Evolutionary conservation across 192 early-diverging fungal genomes (phyloP), one percentile per base, ranked within the genome.

Genomic region (Gryganskiella cystojenkinii): DNA sequence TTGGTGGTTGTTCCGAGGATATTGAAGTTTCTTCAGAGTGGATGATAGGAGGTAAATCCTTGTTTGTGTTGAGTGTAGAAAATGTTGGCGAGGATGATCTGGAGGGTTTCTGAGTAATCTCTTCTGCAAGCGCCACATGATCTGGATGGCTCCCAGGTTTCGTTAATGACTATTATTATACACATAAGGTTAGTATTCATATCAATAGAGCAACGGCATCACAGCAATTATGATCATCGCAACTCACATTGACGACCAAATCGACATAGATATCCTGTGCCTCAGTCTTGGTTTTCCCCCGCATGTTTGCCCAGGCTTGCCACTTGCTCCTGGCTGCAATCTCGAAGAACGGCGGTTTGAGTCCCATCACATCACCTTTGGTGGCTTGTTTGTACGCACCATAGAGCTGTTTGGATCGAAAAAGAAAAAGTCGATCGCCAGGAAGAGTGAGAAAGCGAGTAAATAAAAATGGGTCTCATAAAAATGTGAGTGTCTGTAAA

Each of bases 231-330:
- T 14, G 8, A 15, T 3, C 3, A 53, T 57, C 6, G 22, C n/a
- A n/a, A n/a, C 44, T 11, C 56, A 78, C 74, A 61, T 60, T 69
- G 44, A 78, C 56, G 8, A 78, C 74, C 17, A 78, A 24, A 43
- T 78, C 61, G 31, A 78, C 66, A 31, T 78, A 78, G 15, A 58
- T 44, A 9, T 64, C 61, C 20, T 46, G 33, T 7, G 74, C 74
- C 22, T 78, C 60, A 1, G 63, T 55, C 20, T 49, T 19, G 22
- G 61, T 59, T 45, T 69, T 78, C 49, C 74, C 74, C 3, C 61
- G 59, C 66, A 78, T 64, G 67, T 78, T 78, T 9, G 74, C 59
- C 74, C 74, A 78, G n/a, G 74, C 74, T 37, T 78, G 74, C 74
- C 74, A 78, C 40, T 78, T 78, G 67, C 74, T 78, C 50, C 74